Evolutionary conservation across 177 flowering plant genomes (phyloP).

Genomic region (Vitis hybrid): DNA sequence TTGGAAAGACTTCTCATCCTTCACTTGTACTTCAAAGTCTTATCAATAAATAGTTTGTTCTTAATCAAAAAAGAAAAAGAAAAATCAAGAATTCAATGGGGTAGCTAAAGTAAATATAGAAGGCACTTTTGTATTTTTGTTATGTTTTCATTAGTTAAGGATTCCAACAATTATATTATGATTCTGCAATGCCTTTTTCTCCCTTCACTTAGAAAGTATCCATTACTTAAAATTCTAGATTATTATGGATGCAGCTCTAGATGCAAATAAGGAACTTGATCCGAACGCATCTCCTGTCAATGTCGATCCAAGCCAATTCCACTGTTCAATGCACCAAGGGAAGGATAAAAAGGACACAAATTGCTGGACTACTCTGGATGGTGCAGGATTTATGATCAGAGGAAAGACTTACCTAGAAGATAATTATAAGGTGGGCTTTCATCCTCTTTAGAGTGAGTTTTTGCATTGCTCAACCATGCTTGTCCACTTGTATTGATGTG

Average conservation of each 20-base stretch:
- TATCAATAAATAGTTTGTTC: no score
- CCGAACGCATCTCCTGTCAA: constrained; percentile 35
- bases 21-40: no score
- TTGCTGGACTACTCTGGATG: constrained; percentile 87
- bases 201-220: background rate
- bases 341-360: constrained; percentile 63
- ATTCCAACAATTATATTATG: background rate
- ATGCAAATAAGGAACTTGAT: constrained; percentile 52
- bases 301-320: constrained; percentile 51
- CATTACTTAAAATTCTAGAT: background rate
- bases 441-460: background rate
- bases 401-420: constrained; percentile 89
- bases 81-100: background rate
- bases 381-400: constrained; percentile 82
- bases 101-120: background rate
- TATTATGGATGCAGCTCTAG: constrained; percentile 40
- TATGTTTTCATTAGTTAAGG: background rate
- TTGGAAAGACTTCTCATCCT: no score
- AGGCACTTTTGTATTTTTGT: background rate
- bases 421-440: constrained; percentile 56
- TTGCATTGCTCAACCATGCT: background rate
- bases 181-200: background rate
- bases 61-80: background rate
- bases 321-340: constrained; percentile 61
- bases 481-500: background rate